Conservation (phyloP, 306 rosid species). For the Cucurbita pepo region DNA sequence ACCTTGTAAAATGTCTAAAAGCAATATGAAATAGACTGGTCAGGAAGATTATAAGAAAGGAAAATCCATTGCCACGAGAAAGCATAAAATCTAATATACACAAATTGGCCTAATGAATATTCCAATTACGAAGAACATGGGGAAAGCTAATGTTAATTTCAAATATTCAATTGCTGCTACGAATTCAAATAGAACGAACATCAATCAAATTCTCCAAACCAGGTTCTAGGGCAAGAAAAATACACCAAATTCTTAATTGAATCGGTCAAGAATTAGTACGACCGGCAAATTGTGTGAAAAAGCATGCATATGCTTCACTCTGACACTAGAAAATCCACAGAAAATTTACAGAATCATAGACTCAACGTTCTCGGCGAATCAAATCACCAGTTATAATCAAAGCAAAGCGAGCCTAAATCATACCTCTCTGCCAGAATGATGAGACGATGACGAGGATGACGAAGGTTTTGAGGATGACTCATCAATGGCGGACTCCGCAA, state of each 20-base stretch:
- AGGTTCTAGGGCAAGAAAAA: neutral
- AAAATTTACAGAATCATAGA: neutral
- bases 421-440: constrained; percentile 68
- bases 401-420: neutral
- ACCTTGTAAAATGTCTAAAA: constrained; percentile 63
- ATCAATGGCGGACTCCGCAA: constrained; percentile 26
- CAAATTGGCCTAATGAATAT: neutral
- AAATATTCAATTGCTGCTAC: neutral
- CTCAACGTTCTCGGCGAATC: neutral
- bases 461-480: constrained; percentile 42
- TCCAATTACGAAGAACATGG: neutral
- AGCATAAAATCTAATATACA: neutral
- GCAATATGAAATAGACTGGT: neutral
- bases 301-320: neutral
- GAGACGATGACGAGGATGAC: constrained; percentile 37
- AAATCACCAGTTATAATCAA: neutral
- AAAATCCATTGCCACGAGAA: neutral
- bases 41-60: neutral
- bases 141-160: neutral
- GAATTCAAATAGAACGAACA: neutral
- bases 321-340: neutral
- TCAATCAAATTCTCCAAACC: neutral
- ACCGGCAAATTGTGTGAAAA: neutral
- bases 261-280: neutral
- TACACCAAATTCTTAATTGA: neutral